Evolutionary conservation across 2,329 filamentous ascomycete species (phyloP), one percentile per base, ranked within the genome.

Genomic region (Fusarium piperis): DNA sequence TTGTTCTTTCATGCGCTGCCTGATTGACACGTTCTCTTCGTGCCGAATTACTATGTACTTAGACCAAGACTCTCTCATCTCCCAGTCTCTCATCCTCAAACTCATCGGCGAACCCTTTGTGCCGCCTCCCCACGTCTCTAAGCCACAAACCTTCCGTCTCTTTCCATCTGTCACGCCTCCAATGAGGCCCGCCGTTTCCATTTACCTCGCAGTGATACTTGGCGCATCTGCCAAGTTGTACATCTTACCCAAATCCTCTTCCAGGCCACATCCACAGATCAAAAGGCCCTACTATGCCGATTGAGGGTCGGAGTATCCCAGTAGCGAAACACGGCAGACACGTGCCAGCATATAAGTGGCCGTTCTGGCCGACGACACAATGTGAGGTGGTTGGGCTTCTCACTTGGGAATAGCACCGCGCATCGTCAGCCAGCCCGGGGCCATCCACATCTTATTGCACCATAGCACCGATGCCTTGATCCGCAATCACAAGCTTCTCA

Each of bases 351-450:
- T 87, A 85, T 69, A 83, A 87, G 0, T 87, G 76, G 0, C 84
- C 86, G 1, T 85, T 87, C 71, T 86, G 86, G 73, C 87, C 87
- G 65, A 87, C 71, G 66, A 87, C 86, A 0, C 84, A 84, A 44
- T 26, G 3, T 26, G 39, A 1, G 84, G 79, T 0, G 85, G 46
- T 32, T 51, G 46, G 46, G 85, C 39, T 87, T 87, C 61, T 87
- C 85, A 64, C 83, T 85, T 4, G 84, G 69, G 61, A 87, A 85
- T 5, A 86, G 69, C 4, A 86, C 81, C 86, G 67, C 0, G 84
- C 87, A 33, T 77, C 65, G 2, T 82, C 73, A 1, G 66, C 72
- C 1, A 84, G 62, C 0, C 81, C 81, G 3, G 67, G 60, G 3
- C 69, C 56, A 18, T 79, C 62, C 0, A 86, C 74, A 12, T 75